Base-by-base conservation (phyloP, 2,329 filamentous ascomycete genomes). In the Fusarium metavorans region DNA sequence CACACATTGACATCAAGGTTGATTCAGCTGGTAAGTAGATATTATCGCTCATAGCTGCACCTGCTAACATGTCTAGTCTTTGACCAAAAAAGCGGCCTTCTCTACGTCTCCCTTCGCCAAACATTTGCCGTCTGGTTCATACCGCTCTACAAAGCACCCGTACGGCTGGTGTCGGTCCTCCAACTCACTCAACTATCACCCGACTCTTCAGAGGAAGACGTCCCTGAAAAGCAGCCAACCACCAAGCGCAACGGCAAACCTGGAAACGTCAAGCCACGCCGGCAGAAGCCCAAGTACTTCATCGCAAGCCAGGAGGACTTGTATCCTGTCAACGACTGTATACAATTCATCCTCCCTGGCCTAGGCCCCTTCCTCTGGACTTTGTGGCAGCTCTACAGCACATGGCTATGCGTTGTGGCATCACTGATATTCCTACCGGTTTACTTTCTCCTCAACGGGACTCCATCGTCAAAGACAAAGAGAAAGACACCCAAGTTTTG, bases 301-400 rank as follows among this genome's bases (percentile, higher is more conserved):
- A 95, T 97, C 72, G 82, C 86, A 8, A 88, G 87, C 20, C 95
- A 98, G 80, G 92, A 97, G 74, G 95, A 98, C 80, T 84, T 95
- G 9, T 97, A 97, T 79, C 94, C 96, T 78, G 87, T 91, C 1
- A 92, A 91, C 58, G 92, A 97, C 75, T 92, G 92, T 72, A 85
- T 96, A 70, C 92, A 92, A 76, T 97, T 97, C 79, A 76, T 95
- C 20, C 78, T 89, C 18, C 91, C 92, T 13, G 87, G 89, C 0
- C 83, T 92, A 0, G 91, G 90, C 0, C 82, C 85, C 9, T 78
- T 89, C 27, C 81, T 95, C 1, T 86, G 89, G 82, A 72, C 87
- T 4, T 11, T 77, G 1, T 93, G 89, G 87, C 93, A 95, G 80
- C 83, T 92, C 23, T 86, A 90, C 63, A 90, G 90, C 5, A 92